Base-by-base conservation (phyloP, 805 yeast species). In the Metschnikowia lochheadii region DNA sequence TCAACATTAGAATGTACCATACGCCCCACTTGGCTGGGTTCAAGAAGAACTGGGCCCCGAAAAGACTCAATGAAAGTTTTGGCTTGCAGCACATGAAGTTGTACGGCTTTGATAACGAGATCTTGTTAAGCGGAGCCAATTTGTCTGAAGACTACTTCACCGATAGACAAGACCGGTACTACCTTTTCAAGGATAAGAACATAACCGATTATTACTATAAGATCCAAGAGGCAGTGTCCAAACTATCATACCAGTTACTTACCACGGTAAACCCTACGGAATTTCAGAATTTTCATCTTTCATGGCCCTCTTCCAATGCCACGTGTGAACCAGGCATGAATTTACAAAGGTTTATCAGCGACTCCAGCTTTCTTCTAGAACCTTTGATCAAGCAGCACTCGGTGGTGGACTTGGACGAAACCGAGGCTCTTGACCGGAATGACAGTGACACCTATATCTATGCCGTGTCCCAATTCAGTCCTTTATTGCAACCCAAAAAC, bases 41-140 rank as follows among this genome's bases (percentile, higher is more conserved):
- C 52, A 78, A 80, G 50, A 83, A 84, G 61, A 57, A 69, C 7
- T 42, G 87, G 40, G 76, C 89, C 2, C 99, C 99, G 0, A 84
- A 79, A 52, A 77, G 99, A 55, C 75, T 92, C 55, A 90, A 91
- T 66, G 99, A 94, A 69, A 91, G 95, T 3, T 80, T 78, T 70
- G 99, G 99, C 0, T 76, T 94, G 46, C 99, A 94, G 66, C 99
- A 94, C 64, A 94, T 94, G 98, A 94, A 94, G 65, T 78, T 94
- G 29, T 94, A 94, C 65, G 99, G 99, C 1, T 83, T 91, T 61
- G 99, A 94, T 65, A 82, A 89, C 60, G 96, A 91, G 63, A 82
- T 94, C 39, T 79, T 94, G 17, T 75, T 94, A 32, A 80, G 87
- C 15, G 99, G 98, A 6, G 99, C 99, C 2, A 94, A 94, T 62